Evolutionary conservation across 2,329 filamentous ascomycete genomes (phyloP).

Genomic region (Purpureocillium lavendulum): DNA sequence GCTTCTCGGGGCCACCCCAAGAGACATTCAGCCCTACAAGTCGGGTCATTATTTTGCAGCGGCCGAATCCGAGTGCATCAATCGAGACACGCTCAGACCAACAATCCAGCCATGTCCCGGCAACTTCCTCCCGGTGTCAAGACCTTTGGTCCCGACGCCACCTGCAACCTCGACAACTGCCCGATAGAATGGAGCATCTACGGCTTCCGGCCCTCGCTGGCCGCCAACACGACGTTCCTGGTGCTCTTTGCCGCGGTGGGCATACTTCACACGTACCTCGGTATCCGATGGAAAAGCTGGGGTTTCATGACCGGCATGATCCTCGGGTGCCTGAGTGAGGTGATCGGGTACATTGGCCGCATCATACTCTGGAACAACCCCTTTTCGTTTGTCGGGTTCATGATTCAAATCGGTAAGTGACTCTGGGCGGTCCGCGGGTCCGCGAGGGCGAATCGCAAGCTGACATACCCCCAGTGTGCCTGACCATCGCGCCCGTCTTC

Average conservation of each 20-base stretch:
- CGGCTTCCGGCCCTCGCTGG: slow-evolving; percentile 43
- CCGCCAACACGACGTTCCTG: slow-evolving; percentile 43
- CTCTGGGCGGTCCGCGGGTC: not conserved
- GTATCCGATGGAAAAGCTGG: slow-evolving; percentile 37
- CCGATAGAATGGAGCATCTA: slow-evolving; percentile 40
- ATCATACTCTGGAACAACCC: slow-evolving; percentile 49
- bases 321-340: slow-evolving; percentile 46
- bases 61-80: too few species aligned
- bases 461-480: slow-evolving; percentile 31
- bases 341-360: slow-evolving; percentile 55
- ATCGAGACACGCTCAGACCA: not conserved
- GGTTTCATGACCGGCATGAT: slow-evolving; percentile 44
- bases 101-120: slow-evolving; percentile 2
- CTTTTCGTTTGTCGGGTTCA: slow-evolving; percentile 50
- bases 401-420: slow-evolving; percentile 53
- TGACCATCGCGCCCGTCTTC: slow-evolving; percentile 40
- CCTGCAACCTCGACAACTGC: slow-evolving; percentile 40
- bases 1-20: too few species aligned
- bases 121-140: slow-evolving; percentile 10
- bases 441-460: not conserved
- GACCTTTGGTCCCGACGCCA: slow-evolving; percentile 34
- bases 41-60: too few species aligned
- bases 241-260: slow-evolving; percentile 37
- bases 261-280: slow-evolving; percentile 33
- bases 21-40: too few species aligned